phyloP scores from a whole-genome alignment of 2,329 filamentous ascomycete species.

The Aspergillus clavatus region DNA sequence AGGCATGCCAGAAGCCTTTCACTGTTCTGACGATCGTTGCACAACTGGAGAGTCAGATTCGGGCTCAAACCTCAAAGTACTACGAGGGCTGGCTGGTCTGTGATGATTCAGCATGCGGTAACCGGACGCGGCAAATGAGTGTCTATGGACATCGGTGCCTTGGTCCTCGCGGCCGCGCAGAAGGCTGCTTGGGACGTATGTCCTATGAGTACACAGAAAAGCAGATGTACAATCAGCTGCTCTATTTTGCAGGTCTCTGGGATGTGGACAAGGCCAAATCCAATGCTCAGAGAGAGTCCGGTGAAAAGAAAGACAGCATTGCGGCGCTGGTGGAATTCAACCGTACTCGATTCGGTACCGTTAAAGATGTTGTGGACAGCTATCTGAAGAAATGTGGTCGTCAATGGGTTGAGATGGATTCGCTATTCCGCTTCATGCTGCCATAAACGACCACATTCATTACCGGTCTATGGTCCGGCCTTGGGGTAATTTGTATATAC shows the following conservation, averaged over 20 bases:
- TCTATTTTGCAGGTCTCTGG: conserved; percentile 81
- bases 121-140: conserved; percentile 82
- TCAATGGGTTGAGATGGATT: conserved; percentile 93
- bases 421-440: conserved; percentile 63
- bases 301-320: conserved; percentile 61
- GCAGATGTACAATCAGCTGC: conserved; percentile 86
- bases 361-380: conserved; percentile 71
- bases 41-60: conserved; percentile 81
- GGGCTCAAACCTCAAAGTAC: conserved; percentile 72
- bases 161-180: conserved; percentile 76
- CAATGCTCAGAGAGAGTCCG: conserved; percentile 47
- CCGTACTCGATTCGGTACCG: conserved; percentile 67
- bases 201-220: conserved; percentile 82
- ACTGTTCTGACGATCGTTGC: conserved; percentile 71
- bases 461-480: conserved; percentile 13
- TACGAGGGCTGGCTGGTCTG: conserved; percentile 91
- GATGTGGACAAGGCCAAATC: conserved; percentile 77
- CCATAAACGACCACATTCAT: conserved; percentile 30
- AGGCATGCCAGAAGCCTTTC: conserved; percentile 60
- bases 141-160: conserved; percentile 90
- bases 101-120: conserved; percentile 81
- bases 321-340: conserved; percentile 76
- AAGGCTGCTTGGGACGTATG: conserved; percentile 84
- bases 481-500: conserved; percentile 25
- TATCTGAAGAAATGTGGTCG: conserved; percentile 87